Base-by-base conservation (phyloP, 371 early-diverging fungal species). In the Mucor indicus region DNA sequence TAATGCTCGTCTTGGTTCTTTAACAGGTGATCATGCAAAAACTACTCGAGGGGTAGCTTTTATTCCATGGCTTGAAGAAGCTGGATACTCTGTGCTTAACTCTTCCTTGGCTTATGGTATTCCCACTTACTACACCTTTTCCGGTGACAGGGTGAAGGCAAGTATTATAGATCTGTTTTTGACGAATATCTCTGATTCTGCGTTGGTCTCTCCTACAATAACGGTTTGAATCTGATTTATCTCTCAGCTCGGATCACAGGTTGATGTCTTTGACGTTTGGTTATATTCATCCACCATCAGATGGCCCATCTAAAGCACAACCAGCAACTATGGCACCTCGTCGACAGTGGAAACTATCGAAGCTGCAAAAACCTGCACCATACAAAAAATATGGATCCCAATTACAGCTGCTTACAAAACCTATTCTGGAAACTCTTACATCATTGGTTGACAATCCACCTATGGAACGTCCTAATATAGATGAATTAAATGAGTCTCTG, bases 101-200 rank as follows among this genome's bases (percentile, higher is more conserved):
- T 12, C 33, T 8, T 4, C 29, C 19, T 30, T 53, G 3, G 36
- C 48, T 10, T 21, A 25, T 37, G 38, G 54, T 27, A 15, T 47
- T 13, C 7, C 33, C 15, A 54, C 54, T 3, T 52, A 22, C 11
- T 7, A 10, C 2, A 16, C 45, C 2, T 52, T 52, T 32, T 32
- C 32, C 7, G 29, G 13, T 12, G 29, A 44, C 10, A 3, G 10
- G 16, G 38, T 44, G 17, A 4, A n/a, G 3, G 10, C 17, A 1
- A 52, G 52, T 30, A 52, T 52, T 21, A 52, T 52, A 22, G 52
- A 52, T n/a, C 39, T 44, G 21, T 51, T 51, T n/a, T 1, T 51
- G 6, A 44, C 43, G 2, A 44, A 38, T 22, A 43, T 38, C 29
- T 21, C 37, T 5, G 17, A 5, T 2, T 38, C n/a, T 17, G 23